phyloP scores from a whole-genome alignment of 768 basidiomycete genomes.

The Boletus reticuloceps region DNA sequence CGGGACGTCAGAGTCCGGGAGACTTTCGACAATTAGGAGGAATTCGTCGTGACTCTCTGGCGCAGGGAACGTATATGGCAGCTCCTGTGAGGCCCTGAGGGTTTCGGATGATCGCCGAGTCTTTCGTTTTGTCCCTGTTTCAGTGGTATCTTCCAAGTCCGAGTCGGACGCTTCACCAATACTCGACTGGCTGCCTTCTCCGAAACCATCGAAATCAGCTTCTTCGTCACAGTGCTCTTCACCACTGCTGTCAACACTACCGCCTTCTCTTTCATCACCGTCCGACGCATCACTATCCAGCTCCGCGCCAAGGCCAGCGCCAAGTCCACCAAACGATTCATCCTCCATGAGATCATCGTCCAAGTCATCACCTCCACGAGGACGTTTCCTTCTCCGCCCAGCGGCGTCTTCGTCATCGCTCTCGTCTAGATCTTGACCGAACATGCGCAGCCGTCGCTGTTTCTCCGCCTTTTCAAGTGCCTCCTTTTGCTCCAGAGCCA shows the following conservation, averaged over 20 bases:
- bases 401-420: conserved; percentile 54
- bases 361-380: conserved; percentile 79
- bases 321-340: conserved; percentile 34
- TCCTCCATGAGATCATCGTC: conserved; percentile 79
- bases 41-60: conserved; percentile 87
- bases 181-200: conserved; percentile 34
- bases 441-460: conserved; percentile 76
- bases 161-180: conserved; percentile 36
- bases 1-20: conserved; percentile 71
- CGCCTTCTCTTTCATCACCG: conserved; percentile 30
- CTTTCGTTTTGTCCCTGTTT: conserved; percentile 35
- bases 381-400: conserved; percentile 46
- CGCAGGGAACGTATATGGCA: conserved; percentile 93
- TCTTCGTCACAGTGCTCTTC: conserved; percentile 29
- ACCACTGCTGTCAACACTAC: conserved; percentile 34
- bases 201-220: conserved; percentile 32
- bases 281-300: conserved; percentile 39
- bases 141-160: conserved; percentile 39
- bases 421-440: conserved; percentile 71
- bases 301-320: conserved; percentile 37
- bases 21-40: conserved; percentile 70
- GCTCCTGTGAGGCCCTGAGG: conserved; percentile 45
- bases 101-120: conserved; percentile 34
- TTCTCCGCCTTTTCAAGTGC: conserved; percentile 83
- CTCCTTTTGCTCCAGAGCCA: conserved; percentile 86